Evolutionary conservation across 2,329 filamentous ascomycete genomes (phyloP).

Genomic region (Ophiosphaerella narmari): DNA sequence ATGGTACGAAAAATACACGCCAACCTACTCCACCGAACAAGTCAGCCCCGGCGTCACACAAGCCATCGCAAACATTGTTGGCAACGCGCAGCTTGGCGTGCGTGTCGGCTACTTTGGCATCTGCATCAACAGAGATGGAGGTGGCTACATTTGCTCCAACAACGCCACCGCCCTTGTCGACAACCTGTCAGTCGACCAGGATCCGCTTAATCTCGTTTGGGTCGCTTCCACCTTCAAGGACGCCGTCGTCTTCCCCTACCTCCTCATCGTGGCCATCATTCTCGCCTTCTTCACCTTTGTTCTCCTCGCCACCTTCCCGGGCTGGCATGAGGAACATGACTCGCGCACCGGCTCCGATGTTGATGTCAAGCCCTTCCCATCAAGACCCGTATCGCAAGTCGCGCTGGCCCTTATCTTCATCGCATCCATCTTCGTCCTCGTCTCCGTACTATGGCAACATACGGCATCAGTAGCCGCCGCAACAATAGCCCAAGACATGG

Average conservation of each 20-base stretch:
- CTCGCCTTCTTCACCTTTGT: conserved; percentile 96
- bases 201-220: conserved; percentile 97
- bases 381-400: conserved; percentile 87
- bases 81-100: conserved; percentile 80
- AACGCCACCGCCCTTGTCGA: conserved; percentile 93
- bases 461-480: conserved; percentile 95
- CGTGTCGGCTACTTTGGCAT: conserved; percentile 98
- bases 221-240: conserved; percentile 97
- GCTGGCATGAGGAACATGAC: conserved; percentile 93
- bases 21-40: conserved; percentile 81
- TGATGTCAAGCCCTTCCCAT: conserved; percentile 93
- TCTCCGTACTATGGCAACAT: conserved; percentile 82
- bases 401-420: conserved; percentile 89
- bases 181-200: conserved; percentile 86
- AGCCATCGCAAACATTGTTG: conserved; percentile 88
- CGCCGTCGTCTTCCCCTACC: conserved; percentile 95
- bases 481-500: conserved; percentile 89
- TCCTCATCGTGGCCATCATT: conserved; percentile 98
- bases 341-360: conserved; percentile 75
- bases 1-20: conserved; percentile 88
- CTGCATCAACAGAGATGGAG: conserved; percentile 89
- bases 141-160: conserved; percentile 92
- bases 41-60: conserved; percentile 86
- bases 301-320: conserved; percentile 92
- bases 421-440: conserved; percentile 67